Conservation (phyloP, 495 filamentous ascomycete species). For the Penicillium angulare region DNA sequence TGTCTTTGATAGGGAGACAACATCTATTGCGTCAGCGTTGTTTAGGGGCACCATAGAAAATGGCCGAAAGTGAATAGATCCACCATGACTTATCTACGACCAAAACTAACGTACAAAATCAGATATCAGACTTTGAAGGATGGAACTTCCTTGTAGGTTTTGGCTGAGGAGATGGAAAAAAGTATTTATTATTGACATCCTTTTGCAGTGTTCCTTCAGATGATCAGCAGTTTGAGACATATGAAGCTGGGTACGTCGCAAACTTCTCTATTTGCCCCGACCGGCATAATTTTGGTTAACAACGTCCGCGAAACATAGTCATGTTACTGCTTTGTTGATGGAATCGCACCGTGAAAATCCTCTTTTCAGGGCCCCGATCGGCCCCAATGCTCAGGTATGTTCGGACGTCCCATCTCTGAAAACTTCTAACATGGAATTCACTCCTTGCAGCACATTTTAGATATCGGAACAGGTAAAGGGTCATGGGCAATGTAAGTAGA, state of each 20-base stretch:
- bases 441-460: conserved; percentile 1
- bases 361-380: not conserved
- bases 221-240: conserved; percentile 2
- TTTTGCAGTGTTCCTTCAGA: not conserved
- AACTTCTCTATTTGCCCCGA: not conserved
- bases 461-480: conserved; percentile 5
- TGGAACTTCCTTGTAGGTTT: not conserved
- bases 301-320: no score
- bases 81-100: not conserved
- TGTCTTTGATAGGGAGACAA: conserved; percentile 3
- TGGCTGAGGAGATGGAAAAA: no score
- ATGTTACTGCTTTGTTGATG: not conserved
- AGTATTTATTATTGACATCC: no score
- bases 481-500: conserved; percentile 4
- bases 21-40: not conserved
- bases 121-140: conserved; percentile 5
- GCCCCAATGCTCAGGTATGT: no score
- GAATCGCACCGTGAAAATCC: not conserved
- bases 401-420: no score
- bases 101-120: not conserved
- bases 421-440: no score
- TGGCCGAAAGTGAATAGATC: conserved; percentile 1
- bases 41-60: conserved; percentile 2
- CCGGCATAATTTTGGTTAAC: not conserved
- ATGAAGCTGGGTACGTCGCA: conserved; percentile 2